Conservation (phyloP, 176 grass and related monocot species). For the Avena sativa region DNA sequence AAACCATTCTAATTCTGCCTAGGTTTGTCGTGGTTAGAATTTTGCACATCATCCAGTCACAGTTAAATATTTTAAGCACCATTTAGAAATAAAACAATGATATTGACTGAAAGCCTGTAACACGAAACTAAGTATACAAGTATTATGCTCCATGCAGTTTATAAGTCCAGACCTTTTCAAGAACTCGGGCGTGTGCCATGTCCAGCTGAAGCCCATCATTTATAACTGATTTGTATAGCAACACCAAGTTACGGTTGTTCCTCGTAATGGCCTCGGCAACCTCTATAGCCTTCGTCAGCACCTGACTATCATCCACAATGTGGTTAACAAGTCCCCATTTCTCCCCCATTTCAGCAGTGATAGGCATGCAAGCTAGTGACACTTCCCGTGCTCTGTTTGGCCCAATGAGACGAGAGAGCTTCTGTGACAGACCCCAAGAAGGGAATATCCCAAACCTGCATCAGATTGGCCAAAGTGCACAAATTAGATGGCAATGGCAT, state of each 20-base stretch:
- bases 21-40: background rate
- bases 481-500: conserved; percentile 16
- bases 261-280: conserved; percentile 62
- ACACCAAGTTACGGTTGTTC: conserved; percentile 76
- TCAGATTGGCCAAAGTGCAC: conserved; percentile 9
- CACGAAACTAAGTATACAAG: background rate
- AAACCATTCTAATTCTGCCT: background rate
- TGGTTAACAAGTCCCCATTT: conserved; percentile 92
- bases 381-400: conserved; percentile 82
- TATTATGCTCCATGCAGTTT: conserved; percentile 6
- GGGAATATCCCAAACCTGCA: conserved; percentile 95
- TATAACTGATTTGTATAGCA: conserved; percentile 85
- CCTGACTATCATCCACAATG: conserved; percentile 68
- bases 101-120: background rate
- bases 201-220: conserved; percentile 90
- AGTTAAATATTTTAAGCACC: background rate
- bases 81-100: background rate
- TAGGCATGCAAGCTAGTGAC: conserved; percentile 70
- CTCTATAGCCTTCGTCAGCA: conserved; percentile 75
- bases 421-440: conserved; percentile 94
- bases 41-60: background rate
- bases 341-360: conserved; percentile 82
- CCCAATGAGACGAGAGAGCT: conserved; percentile 86
- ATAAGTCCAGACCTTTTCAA: conserved; percentile 70
- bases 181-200: conserved; percentile 59